Evolutionary conservation across 306 rosid genomes (phyloP), one percentile per base, ranked within the genome.

Genomic region (Carpinus fangiana): DNA sequence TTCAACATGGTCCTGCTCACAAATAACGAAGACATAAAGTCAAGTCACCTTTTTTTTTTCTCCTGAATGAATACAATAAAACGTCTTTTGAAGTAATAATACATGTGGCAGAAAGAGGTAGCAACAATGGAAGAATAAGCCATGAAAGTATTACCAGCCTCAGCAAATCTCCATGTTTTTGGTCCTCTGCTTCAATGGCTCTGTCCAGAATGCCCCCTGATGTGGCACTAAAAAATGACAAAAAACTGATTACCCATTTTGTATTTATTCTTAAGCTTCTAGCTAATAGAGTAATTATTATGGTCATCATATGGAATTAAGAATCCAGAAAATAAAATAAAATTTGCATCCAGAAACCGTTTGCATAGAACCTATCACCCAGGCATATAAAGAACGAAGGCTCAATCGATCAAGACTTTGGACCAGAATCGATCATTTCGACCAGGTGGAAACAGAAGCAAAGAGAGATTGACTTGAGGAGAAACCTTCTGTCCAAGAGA

Each of bases 191-290:
- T 87, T 93, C 98, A 83, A 96, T 81, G 72, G 99, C 98, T 89
- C 99, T 91, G 73, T 96, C 99, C 28, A 93, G 87, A 76, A 96
- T 96, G 75, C 99, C 98, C 61, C 99, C 99, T 17, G 99, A 89
- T 66, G 99, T 90, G 84, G 99, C 97, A 87, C 99, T 96, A 68
- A 47, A 78, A 28, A 81, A 80, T 76, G 80, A 67, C 64, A 20
- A 53, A 48, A 56, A 78, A 72, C 75, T 3, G 73, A 76, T 28
- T n/a, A 61, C 76, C 73, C 69, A 3, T 75, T 45, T 14, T 73
- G 8, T 57, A 31, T 31, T 17, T 34, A 47, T 52, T 51, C 56
- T 3, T 16, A 28, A 20, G 34, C 50, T 41, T 36, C 18, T 59
- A 59, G 36, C 65, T 23, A 26, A 59, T 11, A 59, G 16, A 59